Evolutionary conservation across 1,284 basidiomycete species (phyloP), one percentile per base, ranked within the genome.

Genomic region (Cronartium ribicola): DNA sequence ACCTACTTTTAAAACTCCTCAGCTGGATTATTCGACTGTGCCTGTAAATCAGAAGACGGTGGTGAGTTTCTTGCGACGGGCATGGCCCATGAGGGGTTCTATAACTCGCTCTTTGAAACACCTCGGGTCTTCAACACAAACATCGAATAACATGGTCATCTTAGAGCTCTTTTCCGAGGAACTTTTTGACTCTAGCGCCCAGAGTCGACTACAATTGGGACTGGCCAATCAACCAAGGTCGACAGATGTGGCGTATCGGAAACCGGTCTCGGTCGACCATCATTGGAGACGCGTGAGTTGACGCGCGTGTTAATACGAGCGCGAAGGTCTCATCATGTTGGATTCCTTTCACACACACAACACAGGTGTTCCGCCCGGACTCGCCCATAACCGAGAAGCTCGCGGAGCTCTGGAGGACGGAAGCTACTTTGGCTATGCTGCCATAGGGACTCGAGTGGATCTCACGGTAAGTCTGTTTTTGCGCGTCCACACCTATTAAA

Each of bases 61-160:
- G 60, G 59, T 44, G 68, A 70, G n/a, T 62, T 48, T 14, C 60
- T 70, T 41, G 60, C 46, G 37, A 46, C 68, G 4, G 68, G 44
- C 11, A 43, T 14, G 39, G 68, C 68, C 40, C 68, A 70, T 40
- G 20, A 63, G 36, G 68, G 68, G 13, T 70, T 70, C 46, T 70
- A 70, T 37, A 29, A 41, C 29, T 60, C 39, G 14, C 36, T 70
- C 46, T 48, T 48, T 48, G 10, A n/a, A n/a, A n/a, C n/a, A n/a
- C n/a, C n/a, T n/a, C n/a, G n/a, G n/a, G n/a, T n/a, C n/a, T n/a
- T n/a, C n/a, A n/a, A n/a, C n/a, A n/a, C n/a, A n/a, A n/a, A n/a
- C n/a, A n/a, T n/a, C n/a, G n/a, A n/a, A n/a, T n/a, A n/a, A n/a
- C n/a, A n/a, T n/a, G n/a, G n/a, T n/a, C n/a, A n/a, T n/a, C n/a